Evolutionary conservation across 1,284 basidiomycete genomes (phyloP).

Genomic region (Malassezia dermatis): DNA sequence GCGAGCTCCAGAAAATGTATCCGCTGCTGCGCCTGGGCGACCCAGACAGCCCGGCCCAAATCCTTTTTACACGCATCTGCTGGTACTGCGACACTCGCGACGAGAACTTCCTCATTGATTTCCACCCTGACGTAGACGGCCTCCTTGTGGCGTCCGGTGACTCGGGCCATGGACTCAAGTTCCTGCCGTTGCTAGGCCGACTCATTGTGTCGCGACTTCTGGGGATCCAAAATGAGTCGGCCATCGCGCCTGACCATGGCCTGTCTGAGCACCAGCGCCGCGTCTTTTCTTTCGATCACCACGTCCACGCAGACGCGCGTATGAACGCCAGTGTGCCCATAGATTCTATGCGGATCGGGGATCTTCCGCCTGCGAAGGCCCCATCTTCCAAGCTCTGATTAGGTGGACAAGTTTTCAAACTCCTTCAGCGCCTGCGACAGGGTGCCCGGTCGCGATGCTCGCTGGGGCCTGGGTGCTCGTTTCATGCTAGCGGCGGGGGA

Average conservation of each 20-base stretch:
- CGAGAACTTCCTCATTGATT: constrained; percentile 52
- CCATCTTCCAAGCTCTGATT: constrained; percentile 5
- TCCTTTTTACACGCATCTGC: constrained; percentile 64
- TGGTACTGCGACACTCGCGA: constrained; percentile 57
- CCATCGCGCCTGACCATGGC: constrained; percentile 1
- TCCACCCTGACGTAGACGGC: constrained; percentile 48
- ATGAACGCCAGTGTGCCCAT: not conserved
- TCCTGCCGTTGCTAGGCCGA: constrained; percentile 69
- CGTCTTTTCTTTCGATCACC: constrained; percentile 25
- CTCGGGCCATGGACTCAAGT: constrained; percentile 55
- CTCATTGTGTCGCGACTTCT: constrained; percentile 61
- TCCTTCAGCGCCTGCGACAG: not conserved
- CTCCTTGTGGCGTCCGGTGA: constrained; percentile 51
- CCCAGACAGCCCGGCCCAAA: constrained; percentile 26
- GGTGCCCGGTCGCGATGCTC: not conserved
- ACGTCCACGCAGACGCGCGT: constrained; percentile 10
- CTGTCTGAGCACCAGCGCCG: constrained; percentile 15
- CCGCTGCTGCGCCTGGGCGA: constrained; percentile 56
- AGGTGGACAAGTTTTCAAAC: constrained; percentile 5
- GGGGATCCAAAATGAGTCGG: constrained; percentile 4
- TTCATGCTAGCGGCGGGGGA: not conserved
- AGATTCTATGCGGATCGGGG: constrained; percentile 7
- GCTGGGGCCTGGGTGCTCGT: not conserved
- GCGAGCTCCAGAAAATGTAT: constrained; percentile 56
- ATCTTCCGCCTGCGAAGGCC: not conserved